These are phyloP conservation scores for Teunomyces panamensis DNA, from an alignment of 805 yeast genomes.

Conservation along the genomic window DNA sequence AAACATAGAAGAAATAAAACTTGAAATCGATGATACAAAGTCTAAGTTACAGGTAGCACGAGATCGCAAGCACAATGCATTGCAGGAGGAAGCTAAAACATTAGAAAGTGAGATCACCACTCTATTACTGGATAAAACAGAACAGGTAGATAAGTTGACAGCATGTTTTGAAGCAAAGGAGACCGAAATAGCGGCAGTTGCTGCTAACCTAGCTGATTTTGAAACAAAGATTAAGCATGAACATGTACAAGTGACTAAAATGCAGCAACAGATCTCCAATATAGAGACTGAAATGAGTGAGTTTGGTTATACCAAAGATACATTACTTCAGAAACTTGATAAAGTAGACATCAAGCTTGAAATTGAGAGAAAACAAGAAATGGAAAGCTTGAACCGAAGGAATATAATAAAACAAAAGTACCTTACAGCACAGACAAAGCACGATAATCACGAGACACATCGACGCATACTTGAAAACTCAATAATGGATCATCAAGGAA, in stretches of 20 bases:
- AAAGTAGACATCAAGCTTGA: slow-evolving; percentile 16
- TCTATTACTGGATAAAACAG: slow-evolving; percentile 1
- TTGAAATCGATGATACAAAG: neutral
- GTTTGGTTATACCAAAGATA: slow-evolving; percentile 13
- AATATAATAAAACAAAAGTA: neutral
- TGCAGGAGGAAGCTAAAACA: neutral
- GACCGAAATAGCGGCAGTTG: slow-evolving; percentile 15
- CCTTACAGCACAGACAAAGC: slow-evolving; percentile 16
- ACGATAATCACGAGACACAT: slow-evolving; percentile 32
- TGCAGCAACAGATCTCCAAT: slow-evolving; percentile 7
- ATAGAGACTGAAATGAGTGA: slow-evolving; percentile 17
- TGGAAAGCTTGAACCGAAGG: slow-evolving; percentile 10
- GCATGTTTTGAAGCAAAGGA: slow-evolving; percentile 22
- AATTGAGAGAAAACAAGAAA: slow-evolving; percentile 1
- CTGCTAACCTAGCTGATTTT: slow-evolving; percentile 7
- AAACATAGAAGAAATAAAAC: neutral
- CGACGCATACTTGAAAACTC: slow-evolving; percentile 49
- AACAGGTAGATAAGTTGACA: slow-evolving; percentile 21
- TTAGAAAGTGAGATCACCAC: neutral
- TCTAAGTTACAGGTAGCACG: neutral
- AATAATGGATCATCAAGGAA: slow-evolving; percentile 34
- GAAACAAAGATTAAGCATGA: slow-evolving; percentile 4
- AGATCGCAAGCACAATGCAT: neutral
- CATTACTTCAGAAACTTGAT: slow-evolving; percentile 18
- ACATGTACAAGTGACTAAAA: slow-evolving; percentile 5